phyloP scores from a whole-genome alignment of 176 grass and related monocot species.

The Elymus sibiricus region DNA sequence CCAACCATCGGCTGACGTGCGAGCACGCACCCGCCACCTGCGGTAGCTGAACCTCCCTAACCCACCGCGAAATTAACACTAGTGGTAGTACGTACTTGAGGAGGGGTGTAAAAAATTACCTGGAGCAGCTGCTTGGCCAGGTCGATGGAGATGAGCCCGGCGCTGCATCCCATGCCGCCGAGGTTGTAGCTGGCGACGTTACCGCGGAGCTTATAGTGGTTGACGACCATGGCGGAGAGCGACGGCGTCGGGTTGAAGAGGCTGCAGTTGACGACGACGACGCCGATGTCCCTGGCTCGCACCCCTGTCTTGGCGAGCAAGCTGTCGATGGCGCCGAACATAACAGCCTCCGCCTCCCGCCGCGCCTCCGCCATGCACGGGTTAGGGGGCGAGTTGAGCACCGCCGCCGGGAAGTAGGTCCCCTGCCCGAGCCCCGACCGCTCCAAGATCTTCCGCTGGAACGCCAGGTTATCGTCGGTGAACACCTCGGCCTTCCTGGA shows the following conservation, averaged over 20 bases:
- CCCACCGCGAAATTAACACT: no score
- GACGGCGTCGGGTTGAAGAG: conserved; percentile 83
- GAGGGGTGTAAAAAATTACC: conserved; percentile 12
- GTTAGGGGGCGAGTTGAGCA: conserved; percentile 60
- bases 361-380: conserved; percentile 95
- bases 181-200: conserved; percentile 82
- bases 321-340: conserved; percentile 83
- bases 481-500: conserved; percentile 34
- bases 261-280: conserved; percentile 82
- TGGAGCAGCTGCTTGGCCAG: conserved; percentile 91
- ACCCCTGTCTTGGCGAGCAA: conserved; percentile 66
- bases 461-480: conserved; percentile 64
- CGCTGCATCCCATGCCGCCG: conserved; percentile 89
- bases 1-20: neutral
- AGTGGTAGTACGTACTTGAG: no score
- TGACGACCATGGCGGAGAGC: conserved; percentile 80
- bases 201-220: conserved; percentile 78
- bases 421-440: conserved; percentile 61
- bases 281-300: conserved; percentile 51
- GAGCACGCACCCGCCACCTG: neutral
- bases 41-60: neutral
- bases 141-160: conserved; percentile 87
- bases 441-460: conserved; percentile 82
- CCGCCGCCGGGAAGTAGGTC: conserved; percentile 64
- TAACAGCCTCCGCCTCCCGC: conserved; percentile 74